Conservation (phyloP, 2,329 filamentous ascomycete species). For the Pseudocercospora cruenta region DNA sequence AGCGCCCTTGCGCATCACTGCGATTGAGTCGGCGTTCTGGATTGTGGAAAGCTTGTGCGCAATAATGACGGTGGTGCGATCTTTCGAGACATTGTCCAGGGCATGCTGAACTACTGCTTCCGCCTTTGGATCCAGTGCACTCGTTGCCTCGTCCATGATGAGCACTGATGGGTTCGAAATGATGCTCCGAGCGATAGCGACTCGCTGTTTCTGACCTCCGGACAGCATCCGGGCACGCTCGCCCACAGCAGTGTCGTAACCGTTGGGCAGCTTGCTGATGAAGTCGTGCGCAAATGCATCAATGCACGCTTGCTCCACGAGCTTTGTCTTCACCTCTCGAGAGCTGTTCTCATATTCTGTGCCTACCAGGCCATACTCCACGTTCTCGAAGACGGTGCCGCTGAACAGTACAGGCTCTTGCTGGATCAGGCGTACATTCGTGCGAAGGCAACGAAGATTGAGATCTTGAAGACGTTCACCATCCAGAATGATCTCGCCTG, state of each 20-base stretch:
- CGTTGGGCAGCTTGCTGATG: conserved; percentile 38
- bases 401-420: conserved; percentile 10
- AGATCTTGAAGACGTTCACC: conserved; percentile 31
- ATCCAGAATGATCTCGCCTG: conserved; percentile 37
- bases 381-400: background rate
- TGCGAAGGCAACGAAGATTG: conserved; percentile 38
- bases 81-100: conserved; percentile 35
- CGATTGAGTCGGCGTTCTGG: conserved; percentile 48
- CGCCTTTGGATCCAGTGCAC: conserved; percentile 39
- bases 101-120: conserved; percentile 40
- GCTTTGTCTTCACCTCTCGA: conserved; percentile 29
- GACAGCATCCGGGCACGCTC: conserved; percentile 36
- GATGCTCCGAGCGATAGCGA: conserved; percentile 41
- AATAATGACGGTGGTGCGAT: conserved; percentile 43
- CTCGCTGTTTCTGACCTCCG: conserved; percentile 40
- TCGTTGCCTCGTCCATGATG: conserved; percentile 43
- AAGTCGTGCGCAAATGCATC: conserved; percentile 40
- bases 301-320: conserved; percentile 38
- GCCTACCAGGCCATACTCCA: conserved; percentile 15
- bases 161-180: conserved; percentile 39
- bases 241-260: conserved; percentile 40
- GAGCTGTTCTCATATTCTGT: conserved; percentile 21
- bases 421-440: conserved; percentile 23
- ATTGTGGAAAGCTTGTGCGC: conserved; percentile 51
- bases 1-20: conserved; percentile 47